Base-by-base conservation (phyloP, 1,284 basidiomycete species). In the Cutaneotrichosporon sp. region DNA sequence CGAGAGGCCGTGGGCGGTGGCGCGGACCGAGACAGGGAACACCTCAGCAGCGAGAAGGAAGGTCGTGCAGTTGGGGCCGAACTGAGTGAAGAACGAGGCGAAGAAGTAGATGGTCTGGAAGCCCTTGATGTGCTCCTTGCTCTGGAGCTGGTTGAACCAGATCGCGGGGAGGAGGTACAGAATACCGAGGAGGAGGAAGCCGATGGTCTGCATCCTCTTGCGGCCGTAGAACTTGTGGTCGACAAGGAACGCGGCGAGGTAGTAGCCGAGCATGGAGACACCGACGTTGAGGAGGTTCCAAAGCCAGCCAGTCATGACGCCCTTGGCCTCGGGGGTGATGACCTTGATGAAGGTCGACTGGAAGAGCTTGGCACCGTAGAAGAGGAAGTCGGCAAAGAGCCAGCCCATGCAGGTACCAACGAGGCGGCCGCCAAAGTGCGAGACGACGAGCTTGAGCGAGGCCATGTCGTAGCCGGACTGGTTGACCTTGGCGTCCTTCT, bases 21-120 rank as follows among this genome's bases (percentile, higher is more conserved):
- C 79, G 63, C 82, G 80, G 59, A 83, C 82, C 33, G 81, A 78
- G 60, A 83, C 80, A 24, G 83, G 83, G 81, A 79, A 84, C 31
- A 82, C 80, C 71, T 84, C 80, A 49, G 80, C 80, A 34, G 81
- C 81, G 66, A 81, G 76, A 20, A 82, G 69, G 72, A 80, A 79
- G 45, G 78, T 75, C 33, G 79, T 79, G 66, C 77, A 79, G 72
- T 83, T 84, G 64, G 83, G 83, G 47, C 83, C 83, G 56, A 83
- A 82, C 72, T 84, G 82, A 69, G 81, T 81, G 80, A 83, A 83
- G 80, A 84, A 83, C 16, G 77, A 79, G 38, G 80, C 79, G 38
- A 83, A 72, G 73, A 81, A 83, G 78, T 82, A 83, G 73, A 83
- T 81, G 58, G 79, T 80, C 71, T 82, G 81, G 78, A 83, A 83